These are phyloP conservation scores for Penicillium cataractarum DNA, from an alignment of 495 filamentous ascomycete species.

Conservation along the genomic window DNA sequence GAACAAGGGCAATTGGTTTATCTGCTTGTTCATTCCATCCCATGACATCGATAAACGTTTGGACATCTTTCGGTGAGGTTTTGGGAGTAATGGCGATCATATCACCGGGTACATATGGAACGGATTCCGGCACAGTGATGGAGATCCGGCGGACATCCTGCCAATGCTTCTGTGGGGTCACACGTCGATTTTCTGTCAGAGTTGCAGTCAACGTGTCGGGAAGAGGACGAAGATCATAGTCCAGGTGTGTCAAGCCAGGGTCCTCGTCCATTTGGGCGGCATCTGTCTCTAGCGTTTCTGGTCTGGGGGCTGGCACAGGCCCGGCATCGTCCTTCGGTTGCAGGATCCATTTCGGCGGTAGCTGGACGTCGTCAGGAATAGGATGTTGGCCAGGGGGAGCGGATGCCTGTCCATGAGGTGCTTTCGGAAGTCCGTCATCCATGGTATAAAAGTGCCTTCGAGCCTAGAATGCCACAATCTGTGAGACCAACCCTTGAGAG, in stretches of 20 bases:
- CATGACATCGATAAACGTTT: constrained; percentile 74
- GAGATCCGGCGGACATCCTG: constrained; percentile 88
- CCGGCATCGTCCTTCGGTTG: constrained; percentile 37
- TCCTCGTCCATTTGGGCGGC: constrained; percentile 15
- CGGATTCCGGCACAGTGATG: constrained; percentile 51
- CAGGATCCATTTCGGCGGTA: constrained; percentile 82
- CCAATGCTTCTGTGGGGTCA: constrained; percentile 80
- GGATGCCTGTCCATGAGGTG: constrained; percentile 69
- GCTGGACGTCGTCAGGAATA: constrained; percentile 73
- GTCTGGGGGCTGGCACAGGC: background rate
- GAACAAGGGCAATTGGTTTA: constrained; percentile 54
- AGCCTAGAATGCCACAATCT: constrained; percentile 48
- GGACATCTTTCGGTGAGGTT: constrained; percentile 78
- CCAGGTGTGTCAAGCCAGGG: constrained; percentile 45
- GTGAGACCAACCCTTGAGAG: background rate
- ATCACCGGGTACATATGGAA: constrained; percentile 69
- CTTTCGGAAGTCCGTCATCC: constrained; percentile 67
- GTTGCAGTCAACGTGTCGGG: constrained; percentile 49
- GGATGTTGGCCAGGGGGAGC: constrained; percentile 65
- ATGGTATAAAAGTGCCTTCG: constrained; percentile 81
- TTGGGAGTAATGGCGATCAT: constrained; percentile 81
- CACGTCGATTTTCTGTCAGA: constrained; percentile 61
- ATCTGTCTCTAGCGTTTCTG: constrained; percentile 1
- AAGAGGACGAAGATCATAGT: constrained; percentile 54
- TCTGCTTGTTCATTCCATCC: constrained; percentile 75